Evolutionary conservation across 192 early-diverging fungal genomes (phyloP), one percentile per base, ranked within the genome.

Genomic region (Coemansia sp.): DNA sequence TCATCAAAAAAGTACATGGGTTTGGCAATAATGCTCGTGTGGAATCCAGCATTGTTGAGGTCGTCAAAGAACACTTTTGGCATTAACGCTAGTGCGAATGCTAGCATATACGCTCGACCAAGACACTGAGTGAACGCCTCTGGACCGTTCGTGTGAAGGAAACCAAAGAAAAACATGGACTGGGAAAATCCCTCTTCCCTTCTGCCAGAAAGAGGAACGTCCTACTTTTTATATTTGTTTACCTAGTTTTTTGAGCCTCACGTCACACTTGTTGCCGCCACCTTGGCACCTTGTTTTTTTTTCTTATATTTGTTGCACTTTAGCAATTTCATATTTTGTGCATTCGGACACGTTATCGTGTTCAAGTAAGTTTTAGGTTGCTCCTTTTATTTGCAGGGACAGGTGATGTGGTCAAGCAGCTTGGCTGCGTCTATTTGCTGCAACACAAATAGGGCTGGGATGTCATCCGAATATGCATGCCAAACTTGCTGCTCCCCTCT

Each of bases 371-470:
- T 44, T 1, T 3, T 3, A n/a, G 15, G 40, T n/a, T 44, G 40
- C 40, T 44, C 40, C 40, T 44, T n/a, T 44, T 44, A 15, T 44
- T 44, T 44, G 40, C 40, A 44, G 40, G 40, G 40, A 44, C 40
- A n/a, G 40, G 40, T 15, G 40, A n/a, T 7, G 15, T 44, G 40
- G 15, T 4, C 40, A 14, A 4, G 14, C 40, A 44, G 40, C 40
- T 44, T n/a, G 40, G 12, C 40, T 14, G 40, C 40, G 40, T 44
- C 40, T 44, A 44, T 44, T 44, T 44, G 40, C 0, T 44, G 40
- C 40, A 44, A 0, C 40, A 12, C 40, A 44, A 10, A 44, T 34
- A n/a, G 40, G 15, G 40, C 40, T n/a, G 14, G 40, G 40, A 15
- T 44, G 40, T 44, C 40, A 15, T 44, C 40, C 40, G 40, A 44